These are phyloP conservation scores for Exophiala spinifera DNA, from an alignment of 2,329 filamentous ascomycete genomes.

Conservation along the genomic window DNA sequence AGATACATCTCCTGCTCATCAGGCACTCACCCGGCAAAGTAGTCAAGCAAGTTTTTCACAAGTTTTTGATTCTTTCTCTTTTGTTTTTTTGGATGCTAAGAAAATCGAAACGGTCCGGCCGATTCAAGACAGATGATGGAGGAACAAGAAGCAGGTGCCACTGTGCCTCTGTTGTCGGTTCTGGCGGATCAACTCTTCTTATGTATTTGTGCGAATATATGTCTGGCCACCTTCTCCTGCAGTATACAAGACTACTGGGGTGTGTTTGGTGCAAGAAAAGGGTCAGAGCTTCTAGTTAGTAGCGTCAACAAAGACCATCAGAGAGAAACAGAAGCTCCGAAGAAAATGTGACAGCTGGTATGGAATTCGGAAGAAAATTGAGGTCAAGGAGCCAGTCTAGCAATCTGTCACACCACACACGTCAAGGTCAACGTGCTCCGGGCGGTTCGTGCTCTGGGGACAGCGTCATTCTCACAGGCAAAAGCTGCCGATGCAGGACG, in stretches of 20 bases:
- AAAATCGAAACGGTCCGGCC: neutral
- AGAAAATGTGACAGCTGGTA: neutral
- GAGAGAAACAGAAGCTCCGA: neutral
- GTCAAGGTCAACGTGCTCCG: neutral
- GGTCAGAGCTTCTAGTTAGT: neutral
- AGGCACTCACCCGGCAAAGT: neutral
- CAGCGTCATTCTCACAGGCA: neutral
- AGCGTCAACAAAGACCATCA: neutral
- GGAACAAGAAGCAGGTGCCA: neutral
- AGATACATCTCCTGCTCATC: no score
- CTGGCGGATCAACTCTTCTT: no score
- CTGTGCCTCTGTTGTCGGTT: no score
- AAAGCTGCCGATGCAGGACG: neutral
- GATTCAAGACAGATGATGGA: neutral
- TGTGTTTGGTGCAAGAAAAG: neutral
- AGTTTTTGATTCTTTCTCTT: neutral
- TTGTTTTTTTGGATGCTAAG: neutral
- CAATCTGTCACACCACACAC: conserved; percentile 2
- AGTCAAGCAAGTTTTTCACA: neutral
- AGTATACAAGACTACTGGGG: no score
- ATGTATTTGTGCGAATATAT: no score
- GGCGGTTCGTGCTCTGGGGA: neutral
- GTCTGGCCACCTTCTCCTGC: no score
- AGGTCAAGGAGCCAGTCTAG: neutral
- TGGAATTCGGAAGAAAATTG: no score